Conservation (phyloP, 345 rosid species). For the Carallia pectinifolia region DNA sequence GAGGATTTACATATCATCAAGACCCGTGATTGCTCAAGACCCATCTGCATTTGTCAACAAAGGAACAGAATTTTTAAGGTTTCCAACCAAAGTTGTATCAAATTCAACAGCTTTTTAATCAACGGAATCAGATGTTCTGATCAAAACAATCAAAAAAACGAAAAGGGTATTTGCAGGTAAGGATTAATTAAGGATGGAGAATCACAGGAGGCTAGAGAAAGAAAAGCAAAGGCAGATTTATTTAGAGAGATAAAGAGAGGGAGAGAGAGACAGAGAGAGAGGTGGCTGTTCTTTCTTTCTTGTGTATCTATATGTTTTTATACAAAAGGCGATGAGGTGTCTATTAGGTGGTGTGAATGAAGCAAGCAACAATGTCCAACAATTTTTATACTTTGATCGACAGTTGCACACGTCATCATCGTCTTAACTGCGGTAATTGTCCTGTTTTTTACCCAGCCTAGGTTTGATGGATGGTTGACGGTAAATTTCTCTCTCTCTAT, state of each 20-base stretch:
- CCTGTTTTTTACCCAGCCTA: constrained; percentile 15
- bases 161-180: constrained; percentile 17
- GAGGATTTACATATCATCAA: constrained; percentile 42
- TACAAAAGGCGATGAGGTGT: constrained; percentile 43
- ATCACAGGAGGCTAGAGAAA: constrained; percentile 13
- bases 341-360: constrained; percentile 17
- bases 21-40: constrained; percentile 39
- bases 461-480: constrained; percentile 10
- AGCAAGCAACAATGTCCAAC: neutral
- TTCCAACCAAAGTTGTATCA: constrained; percentile 20
- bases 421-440: constrained; percentile 26
- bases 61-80: constrained; percentile 23
- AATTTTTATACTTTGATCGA: neutral
- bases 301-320: constrained; percentile 34
- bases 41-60: constrained; percentile 50
- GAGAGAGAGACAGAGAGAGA: neutral
- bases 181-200: constrained; percentile 13
- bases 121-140: constrained; percentile 14
- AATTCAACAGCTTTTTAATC: constrained; percentile 37
- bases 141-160: neutral
- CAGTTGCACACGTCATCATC: constrained; percentile 34
- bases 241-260: neutral
- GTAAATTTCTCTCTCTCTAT: too few relatives aligned
- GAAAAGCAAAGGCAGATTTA: constrained; percentile 3
- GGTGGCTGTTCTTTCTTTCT: constrained; percentile 27